Percentiles rank a stretch among this genome's conserved stretches.
Evolutionary conservation across 208 protist genomes (phyloP).

Genomic region (Acanthamoeba healyi): DNA sequence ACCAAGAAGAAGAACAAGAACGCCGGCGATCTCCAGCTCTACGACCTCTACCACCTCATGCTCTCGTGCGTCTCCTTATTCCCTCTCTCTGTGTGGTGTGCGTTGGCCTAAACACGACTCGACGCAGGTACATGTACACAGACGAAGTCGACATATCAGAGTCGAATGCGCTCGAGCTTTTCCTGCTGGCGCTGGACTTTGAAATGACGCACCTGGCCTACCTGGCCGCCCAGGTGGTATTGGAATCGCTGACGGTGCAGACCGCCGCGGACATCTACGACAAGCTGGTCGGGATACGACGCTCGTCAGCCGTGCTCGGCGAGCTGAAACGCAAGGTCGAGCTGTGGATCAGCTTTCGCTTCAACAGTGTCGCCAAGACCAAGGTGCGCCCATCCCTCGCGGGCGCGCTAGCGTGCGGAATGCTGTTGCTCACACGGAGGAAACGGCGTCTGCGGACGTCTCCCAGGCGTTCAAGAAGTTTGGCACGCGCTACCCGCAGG

Average conservation of each 20-base stretch:
- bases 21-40: not conserved
- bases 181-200: not conserved
- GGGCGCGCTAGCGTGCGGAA: not conserved
- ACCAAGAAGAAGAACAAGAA: not conserved
- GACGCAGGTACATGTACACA: not conserved
- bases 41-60: constrained; percentile 1
- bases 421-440: too few relatives aligned
- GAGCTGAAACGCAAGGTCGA: not conserved
- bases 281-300: not conserved
- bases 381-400: not conserved
- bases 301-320: not conserved
- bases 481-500: not conserved
- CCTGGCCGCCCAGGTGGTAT: not conserved
- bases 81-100: too few relatives aligned
- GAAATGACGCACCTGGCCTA: not conserved
- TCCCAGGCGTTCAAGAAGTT: not conserved
- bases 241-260: constrained; percentile 7
- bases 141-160: not conserved
- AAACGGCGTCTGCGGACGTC: not conserved
- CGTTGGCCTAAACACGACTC: too few relatives aligned
- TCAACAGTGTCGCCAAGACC: not conserved
- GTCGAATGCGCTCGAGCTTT: not conserved
- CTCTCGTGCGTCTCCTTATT: not conserved
- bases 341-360: constrained; percentile 16
- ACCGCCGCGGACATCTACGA: not conserved